phyloP scores from a whole-genome alignment of 2,329 filamentous ascomycete species.

The Pezicula carpinea region DNA sequence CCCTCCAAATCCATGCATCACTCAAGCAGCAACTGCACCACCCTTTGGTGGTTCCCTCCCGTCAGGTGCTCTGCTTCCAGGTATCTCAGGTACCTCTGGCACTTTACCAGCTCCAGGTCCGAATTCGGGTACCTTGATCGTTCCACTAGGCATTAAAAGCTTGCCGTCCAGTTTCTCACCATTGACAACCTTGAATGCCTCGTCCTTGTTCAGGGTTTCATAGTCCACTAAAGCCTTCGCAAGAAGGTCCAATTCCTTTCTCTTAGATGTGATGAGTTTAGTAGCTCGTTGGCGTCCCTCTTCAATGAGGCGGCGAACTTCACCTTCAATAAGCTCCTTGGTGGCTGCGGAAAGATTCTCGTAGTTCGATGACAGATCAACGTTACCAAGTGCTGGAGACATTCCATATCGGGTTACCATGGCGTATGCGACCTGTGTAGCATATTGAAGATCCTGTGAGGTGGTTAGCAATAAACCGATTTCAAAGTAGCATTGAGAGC shows the following conservation, averaged over 20 bases:
- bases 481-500: slow-evolving; percentile 27
- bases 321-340: slow-evolving; percentile 77
- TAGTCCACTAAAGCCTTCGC: slow-evolving; percentile 90
- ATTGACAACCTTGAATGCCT: slow-evolving; percentile 84
- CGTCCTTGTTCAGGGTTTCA: slow-evolving; percentile 82
- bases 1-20: neutral
- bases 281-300: slow-evolving; percentile 73
- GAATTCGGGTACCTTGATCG: slow-evolving; percentile 61
- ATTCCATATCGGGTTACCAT: slow-evolving; percentile 91
- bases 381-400: slow-evolving; percentile 81
- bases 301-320: slow-evolving; percentile 80
- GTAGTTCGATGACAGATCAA: slow-evolving; percentile 82
- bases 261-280: slow-evolving; percentile 66
- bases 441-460: slow-evolving; percentile 70
- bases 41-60: slow-evolving; percentile 20
- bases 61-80: slow-evolving; percentile 15
- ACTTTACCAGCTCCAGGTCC: slow-evolving; percentile 9
- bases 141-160: slow-evolving; percentile 52
- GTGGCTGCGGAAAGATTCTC: slow-evolving; percentile 79
- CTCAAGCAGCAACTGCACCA: slow-evolving; percentile 19
- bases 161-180: slow-evolving; percentile 77
- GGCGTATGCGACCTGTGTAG: slow-evolving; percentile 76
- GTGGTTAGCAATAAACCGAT: slow-evolving; percentile 25
- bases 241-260: slow-evolving; percentile 80
- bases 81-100: slow-evolving; percentile 21